Conservation (phyloP, 1,284 basidiomycete species). For the Thelephora terrestris region DNA sequence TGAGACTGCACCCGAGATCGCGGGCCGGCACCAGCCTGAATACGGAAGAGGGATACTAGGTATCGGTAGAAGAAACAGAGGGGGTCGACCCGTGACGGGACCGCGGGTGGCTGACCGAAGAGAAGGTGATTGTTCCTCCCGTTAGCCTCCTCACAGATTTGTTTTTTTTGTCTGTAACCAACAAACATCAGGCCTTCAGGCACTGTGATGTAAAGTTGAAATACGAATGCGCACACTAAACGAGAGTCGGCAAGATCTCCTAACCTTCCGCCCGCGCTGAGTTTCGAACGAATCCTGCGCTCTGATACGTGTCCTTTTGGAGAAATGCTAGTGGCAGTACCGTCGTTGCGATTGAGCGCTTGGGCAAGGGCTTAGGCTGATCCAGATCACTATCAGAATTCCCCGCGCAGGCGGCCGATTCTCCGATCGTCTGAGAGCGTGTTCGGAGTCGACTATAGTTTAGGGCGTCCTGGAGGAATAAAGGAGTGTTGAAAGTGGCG, state of each 20-base stretch:
- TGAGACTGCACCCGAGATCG: slow-evolving; percentile 22
- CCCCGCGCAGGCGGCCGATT: slow-evolving; percentile 35
- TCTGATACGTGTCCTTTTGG: slow-evolving; percentile 65
- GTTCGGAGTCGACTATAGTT: slow-evolving; percentile 52
- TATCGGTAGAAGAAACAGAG: slow-evolving; percentile 13
- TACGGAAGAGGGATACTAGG: slow-evolving; percentile 16
- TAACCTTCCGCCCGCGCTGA: slow-evolving; percentile 53
- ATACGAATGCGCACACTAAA: slow-evolving; percentile 7
- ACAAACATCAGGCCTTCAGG: no score
- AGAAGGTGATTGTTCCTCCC: no score
- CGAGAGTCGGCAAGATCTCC: slow-evolving; percentile 25
- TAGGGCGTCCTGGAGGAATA: slow-evolving; percentile 46
- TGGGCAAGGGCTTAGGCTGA: neutral
- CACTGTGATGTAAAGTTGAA: neutral
- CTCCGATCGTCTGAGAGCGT: slow-evolving; percentile 47
- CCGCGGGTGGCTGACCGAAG: no score
- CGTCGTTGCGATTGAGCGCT: neutral
- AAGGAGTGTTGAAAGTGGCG: slow-evolving; percentile 49
- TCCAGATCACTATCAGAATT: slow-evolving; percentile 15
- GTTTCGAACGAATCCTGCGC: slow-evolving; percentile 59
- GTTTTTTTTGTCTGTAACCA: no score
- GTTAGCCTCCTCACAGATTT: slow-evolving; percentile 4
- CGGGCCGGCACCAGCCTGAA: slow-evolving; percentile 12
- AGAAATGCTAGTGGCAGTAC: slow-evolving; percentile 47
- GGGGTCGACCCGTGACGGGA: no score